phyloP scores from a whole-genome alignment of 495 filamentous ascomycete genomes.

The Sabuloglossum arenarium region DNA sequence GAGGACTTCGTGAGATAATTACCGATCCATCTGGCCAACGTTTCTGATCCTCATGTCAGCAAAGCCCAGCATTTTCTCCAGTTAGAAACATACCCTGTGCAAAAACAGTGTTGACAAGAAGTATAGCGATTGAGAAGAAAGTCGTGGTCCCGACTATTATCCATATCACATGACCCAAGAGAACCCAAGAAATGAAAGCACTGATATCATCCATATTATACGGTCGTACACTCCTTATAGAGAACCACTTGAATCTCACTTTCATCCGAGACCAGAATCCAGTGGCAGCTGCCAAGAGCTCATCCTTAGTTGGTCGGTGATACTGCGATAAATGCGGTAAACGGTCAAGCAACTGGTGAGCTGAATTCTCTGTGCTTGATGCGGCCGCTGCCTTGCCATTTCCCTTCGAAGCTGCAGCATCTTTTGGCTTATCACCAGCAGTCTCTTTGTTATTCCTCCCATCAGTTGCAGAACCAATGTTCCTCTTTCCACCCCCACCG shows the following conservation, averaged over 20 bases:
- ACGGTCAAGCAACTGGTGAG: constrained; percentile 34
- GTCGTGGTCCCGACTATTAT: constrained; percentile 88
- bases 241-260: constrained; percentile 93
- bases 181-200: constrained; percentile 86
- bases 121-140: constrained; percentile 79
- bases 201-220: constrained; percentile 92
- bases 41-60: constrained; percentile 37
- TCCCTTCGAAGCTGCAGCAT: constrained; percentile 4
- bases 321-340: constrained; percentile 44
- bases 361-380: background rate
- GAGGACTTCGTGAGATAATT: constrained; percentile 92
- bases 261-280: constrained; percentile 84
- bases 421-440: constrained; percentile 3
- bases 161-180: constrained; percentile 87
- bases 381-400: constrained; percentile 4
- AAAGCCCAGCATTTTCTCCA: background rate
- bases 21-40: constrained; percentile 74
- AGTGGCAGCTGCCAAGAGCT: constrained; percentile 76
- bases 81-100: constrained; percentile 48
- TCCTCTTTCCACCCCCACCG: constrained; percentile 16
- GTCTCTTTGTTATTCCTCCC: constrained; percentile 8
- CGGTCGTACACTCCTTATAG: constrained; percentile 82
- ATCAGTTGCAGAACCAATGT: constrained; percentile 24
- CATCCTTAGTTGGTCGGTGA: constrained; percentile 81
- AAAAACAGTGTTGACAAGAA: constrained; percentile 86